Base-by-base conservation (phyloP, 2,329 filamentous ascomycete species). In the Aspergillus awamori region DNA sequence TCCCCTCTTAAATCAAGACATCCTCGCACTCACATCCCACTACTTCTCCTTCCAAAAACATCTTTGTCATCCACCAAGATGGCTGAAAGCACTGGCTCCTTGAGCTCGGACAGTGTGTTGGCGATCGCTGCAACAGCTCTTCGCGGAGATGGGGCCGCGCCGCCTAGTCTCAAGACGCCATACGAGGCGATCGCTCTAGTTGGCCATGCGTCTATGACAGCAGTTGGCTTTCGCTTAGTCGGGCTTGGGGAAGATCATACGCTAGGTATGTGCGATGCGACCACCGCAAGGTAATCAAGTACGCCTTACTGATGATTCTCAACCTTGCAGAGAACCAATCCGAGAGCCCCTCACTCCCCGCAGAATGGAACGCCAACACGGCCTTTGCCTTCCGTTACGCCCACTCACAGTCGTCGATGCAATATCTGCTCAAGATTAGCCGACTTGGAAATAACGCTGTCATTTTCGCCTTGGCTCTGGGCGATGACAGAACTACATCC, bases 151-250 rank as follows among this genome's bases (percentile, higher is more conserved):
- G 66, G 60, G 30, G 68, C 68, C 39, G 63, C 61, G 24, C 68
- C 71, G 51, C 65, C 64, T 24, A 72, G 63, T 53, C 67, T 82
- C 63, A 76, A 77, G 53, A 76, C 75, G 63, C 63, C 89, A 0
- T 92, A 90, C 74, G 93, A 98, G 79, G 92, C 90, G 52, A 82
- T 97, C 63, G 92, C 92, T 15, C 84, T 98, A 24, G 89, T 96
- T 64, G 83, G 89, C 20, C 94, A 99, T 76, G 90, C 92, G 3
- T 92, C 89, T 70, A 91, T 98, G 87, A 75, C 86, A 24, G 88
- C 89, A 8, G 86, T 94, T 2, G 91, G 88, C 65, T 98, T 97
- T 75, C 85, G 89, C 57, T 83, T 98, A 3, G 78, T 92, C 17
- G 93, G 93, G 2, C 88, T 97, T n/a, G 85, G 89, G 52, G 92